Conservation (phyloP, 106 monocot species). For the Allium cepa region DNA sequence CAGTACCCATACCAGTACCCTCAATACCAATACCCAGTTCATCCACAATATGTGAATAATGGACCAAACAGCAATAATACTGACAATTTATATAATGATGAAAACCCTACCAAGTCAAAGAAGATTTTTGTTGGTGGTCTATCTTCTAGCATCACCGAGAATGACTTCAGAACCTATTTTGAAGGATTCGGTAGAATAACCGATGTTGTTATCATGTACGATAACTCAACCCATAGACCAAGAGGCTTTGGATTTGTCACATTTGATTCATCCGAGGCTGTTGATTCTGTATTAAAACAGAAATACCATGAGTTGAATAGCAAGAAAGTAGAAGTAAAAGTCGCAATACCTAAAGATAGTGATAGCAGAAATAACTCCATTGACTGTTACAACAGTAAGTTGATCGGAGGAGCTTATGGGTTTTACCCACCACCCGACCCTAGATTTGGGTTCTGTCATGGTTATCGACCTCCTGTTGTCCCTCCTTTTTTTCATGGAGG, state of each 20-base stretch:
- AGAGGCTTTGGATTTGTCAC: constrained; percentile 82
- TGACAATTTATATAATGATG: constrained; percentile 1
- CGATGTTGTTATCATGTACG: constrained; percentile 60
- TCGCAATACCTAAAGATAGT: constrained; percentile 56
- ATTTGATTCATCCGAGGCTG: constrained; percentile 59
- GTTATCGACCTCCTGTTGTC: constrained; percentile 17
- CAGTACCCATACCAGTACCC: constrained; percentile 5
- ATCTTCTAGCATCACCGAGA: constrained; percentile 27
- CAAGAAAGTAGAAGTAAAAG: constrained; percentile 77
- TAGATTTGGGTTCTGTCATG: constrained; percentile 22
- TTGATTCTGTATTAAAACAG: constrained; percentile 35
- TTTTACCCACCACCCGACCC: constrained; percentile 18
- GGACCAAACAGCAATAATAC: constrained; percentile 7
- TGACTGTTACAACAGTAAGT: constrained; percentile 12
- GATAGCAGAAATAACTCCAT: constrained; percentile 4
- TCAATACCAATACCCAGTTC: constrained; percentile 11
- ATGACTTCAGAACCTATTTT: constrained; percentile 49
- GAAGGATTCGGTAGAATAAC: constrained; percentile 38
- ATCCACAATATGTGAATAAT: constrained; percentile 7
- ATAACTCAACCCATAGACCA: constrained; percentile 32
- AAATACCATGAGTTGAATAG: constrained; percentile 60
- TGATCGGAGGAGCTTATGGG: constrained; percentile 10
- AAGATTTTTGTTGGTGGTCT: constrained; percentile 88
- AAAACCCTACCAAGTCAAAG: constrained; percentile 12
- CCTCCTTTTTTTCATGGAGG: constrained; percentile 18